A percentile compares a stretch with the other conserved stretches of the same genome.
Evolutionary conservation across 2,329 filamentous ascomycete species (phyloP).

Genomic region (Rhinocladiella similis): DNA sequence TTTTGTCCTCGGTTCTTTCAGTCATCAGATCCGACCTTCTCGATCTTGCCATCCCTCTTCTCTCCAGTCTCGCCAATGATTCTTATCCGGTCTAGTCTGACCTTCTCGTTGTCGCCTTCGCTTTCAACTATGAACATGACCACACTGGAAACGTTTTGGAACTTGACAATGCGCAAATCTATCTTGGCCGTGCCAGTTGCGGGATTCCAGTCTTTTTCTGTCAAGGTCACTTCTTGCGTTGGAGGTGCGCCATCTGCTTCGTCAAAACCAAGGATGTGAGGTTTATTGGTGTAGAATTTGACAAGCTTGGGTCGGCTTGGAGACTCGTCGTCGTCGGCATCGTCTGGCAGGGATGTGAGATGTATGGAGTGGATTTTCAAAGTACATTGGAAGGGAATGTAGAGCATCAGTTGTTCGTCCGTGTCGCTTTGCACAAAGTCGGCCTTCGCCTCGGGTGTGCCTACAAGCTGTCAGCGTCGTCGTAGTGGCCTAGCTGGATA

Average conservation of each 20-base stretch:
- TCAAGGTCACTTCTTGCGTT: constrained; percentile 76
- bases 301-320: constrained; percentile 81
- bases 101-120: constrained; percentile 78
- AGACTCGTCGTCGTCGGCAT: constrained; percentile 60
- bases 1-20: neutral
- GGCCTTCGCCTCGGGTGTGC: constrained; percentile 54
- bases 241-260: constrained; percentile 85
- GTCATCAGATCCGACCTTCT: constrained; percentile 81
- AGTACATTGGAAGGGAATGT: constrained; percentile 81
- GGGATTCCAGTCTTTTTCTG: constrained; percentile 74
- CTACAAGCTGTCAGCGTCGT: constrained; percentile 61
- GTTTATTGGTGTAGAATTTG: constrained; percentile 82
- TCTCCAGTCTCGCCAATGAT: constrained; percentile 87
- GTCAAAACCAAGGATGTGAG: constrained; percentile 90
- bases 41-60: constrained; percentile 89
- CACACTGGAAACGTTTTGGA: constrained; percentile 86
- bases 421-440: constrained; percentile 97
- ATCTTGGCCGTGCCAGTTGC: constrained; percentile 71
- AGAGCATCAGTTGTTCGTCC: constrained; percentile 94
- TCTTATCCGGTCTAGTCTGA: constrained; percentile 63
- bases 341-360: constrained; percentile 75
- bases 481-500: constrained; percentile 65
- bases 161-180: constrained; percentile 87
- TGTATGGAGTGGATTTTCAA: constrained; percentile 86
- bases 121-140: constrained; percentile 88